Evolutionary conservation across 2,329 filamentous ascomycete species (phyloP).

Genomic region (Arachnomyces sp.): DNA sequence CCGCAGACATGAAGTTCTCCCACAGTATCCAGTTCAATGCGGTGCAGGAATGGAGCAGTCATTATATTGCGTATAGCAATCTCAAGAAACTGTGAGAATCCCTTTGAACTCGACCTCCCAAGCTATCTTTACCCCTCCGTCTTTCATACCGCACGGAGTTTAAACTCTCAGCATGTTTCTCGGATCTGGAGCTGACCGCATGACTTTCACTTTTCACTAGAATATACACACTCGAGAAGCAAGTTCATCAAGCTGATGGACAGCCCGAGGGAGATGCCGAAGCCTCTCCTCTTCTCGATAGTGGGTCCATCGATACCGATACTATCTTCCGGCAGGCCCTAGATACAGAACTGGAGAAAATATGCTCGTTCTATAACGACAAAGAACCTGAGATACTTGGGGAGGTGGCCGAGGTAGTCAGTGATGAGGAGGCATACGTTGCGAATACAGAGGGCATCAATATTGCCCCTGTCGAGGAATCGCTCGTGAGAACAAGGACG

Average conservation of each 20-base stretch:
- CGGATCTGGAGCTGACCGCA: slow-evolving; percentile 7
- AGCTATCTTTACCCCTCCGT: not conserved
- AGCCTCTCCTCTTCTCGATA: slow-evolving; percentile 70
- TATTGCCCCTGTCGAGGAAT: slow-evolving; percentile 36
- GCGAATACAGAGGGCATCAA: slow-evolving; percentile 44
- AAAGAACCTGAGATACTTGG: slow-evolving; percentile 84
- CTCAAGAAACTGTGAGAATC: slow-evolving; percentile 84
- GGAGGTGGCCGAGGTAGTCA: slow-evolving; percentile 69
- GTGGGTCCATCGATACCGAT: slow-evolving; percentile 62
- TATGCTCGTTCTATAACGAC: slow-evolving; percentile 78
- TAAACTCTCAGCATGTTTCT: not conserved
- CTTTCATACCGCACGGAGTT: not conserved
- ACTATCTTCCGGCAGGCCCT: slow-evolving; percentile 72
- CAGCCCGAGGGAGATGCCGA: slow-evolving; percentile 62
- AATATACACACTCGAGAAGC: slow-evolving; percentile 92
- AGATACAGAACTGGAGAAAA: slow-evolving; percentile 87
- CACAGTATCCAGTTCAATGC: slow-evolving; percentile 99
- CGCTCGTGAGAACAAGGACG: slow-evolving; percentile 34
- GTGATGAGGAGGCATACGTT: slow-evolving; percentile 64
- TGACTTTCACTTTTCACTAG: slow-evolving; percentile 46
- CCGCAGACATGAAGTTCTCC: slow-evolving; percentile 86
- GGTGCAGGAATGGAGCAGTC: slow-evolving; percentile 97
- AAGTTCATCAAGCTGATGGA: slow-evolving; percentile 55
- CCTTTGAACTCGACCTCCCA: slow-evolving; percentile 5
- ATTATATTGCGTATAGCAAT: slow-evolving; percentile 98